Conservation (phyloP, 176 grass and related monocot species). For the Typha latifolia region DNA sequence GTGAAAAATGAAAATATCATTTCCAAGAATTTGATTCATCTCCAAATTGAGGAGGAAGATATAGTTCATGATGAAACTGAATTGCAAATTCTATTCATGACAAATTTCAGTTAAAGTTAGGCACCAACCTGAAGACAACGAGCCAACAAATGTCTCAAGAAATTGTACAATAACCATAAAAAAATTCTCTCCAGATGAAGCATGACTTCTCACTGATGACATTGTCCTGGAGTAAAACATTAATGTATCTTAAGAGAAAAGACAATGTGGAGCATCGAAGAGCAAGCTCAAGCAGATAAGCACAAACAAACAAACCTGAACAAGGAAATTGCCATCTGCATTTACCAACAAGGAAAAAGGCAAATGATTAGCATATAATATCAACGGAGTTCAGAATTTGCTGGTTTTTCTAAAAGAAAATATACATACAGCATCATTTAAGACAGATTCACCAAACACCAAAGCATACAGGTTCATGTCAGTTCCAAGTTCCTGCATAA, state of each 20-base stretch:
- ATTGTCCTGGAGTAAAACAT: constrained; percentile 65
- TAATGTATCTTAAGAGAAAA: constrained; percentile 2
- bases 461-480: constrained; percentile 96
- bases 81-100: neutral
- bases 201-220: constrained; percentile 94
- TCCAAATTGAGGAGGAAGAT: too few relatives aligned
- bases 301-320: constrained; percentile 58
- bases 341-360: constrained; percentile 31
- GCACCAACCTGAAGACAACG: constrained; percentile 83
- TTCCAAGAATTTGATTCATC: too few relatives aligned
- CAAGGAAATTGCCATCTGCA: constrained; percentile 98
- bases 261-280: neutral
- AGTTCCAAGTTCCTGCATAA: constrained; percentile 74
- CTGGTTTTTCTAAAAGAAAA: constrained; percentile 13
- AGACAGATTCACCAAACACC: constrained; percentile 97
- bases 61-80: too few relatives aligned
- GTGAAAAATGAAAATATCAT: too few relatives aligned
- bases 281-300: constrained; percentile 8
- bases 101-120: neutral
- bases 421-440: constrained; percentile 92
- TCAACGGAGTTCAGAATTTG: neutral
- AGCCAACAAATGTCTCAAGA: constrained; percentile 98
- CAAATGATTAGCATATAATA: constrained; percentile 16
- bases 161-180: constrained; percentile 87
- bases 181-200: constrained; percentile 64